Evolutionary conservation across 257 asterid species (phyloP), one percentile per base, ranked within the genome.

Genomic region (Salvia rosmarinus): DNA sequence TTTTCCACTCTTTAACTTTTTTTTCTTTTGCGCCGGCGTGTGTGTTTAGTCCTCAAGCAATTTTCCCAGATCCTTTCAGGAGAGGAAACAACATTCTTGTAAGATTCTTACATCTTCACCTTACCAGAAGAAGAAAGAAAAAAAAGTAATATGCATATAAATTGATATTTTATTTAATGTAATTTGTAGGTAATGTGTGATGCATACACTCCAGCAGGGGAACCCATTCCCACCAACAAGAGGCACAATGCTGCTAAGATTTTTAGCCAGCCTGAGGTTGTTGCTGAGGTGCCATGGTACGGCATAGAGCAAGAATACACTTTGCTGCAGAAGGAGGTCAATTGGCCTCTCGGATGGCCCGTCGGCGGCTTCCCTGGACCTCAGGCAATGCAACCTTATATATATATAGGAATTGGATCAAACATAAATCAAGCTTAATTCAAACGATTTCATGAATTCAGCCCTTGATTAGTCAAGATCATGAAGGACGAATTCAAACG

Each of bases 281-380:
- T 23, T 34, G 77, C 76, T 13, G 88, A 83, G 56, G 90, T 12
- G 10, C 76, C 90, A 21, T 85, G 90, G 90, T 90, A 86, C 9
- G 96, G 96, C 0, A 90, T 89, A 21, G 96, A 89, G 73, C 96
- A 89, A 39, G 95, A 89, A 67, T 89, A 89, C 68, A 89, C 96
- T 32, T 76, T 90, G 77, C 49, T 90, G 64, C 87, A 85, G 75
- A 87, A 85, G 68, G 82, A 83, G 1, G 80, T 83, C 28, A 82
- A 80, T 5, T 90, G 96, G 96, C 96, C 96, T 0, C 13, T 86
- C 1, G 97, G 97, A 6, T 90, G 97, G 97, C 97, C 97, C 0
- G 25, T 75, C 0, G 95, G 95, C 19, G 97, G 97, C 17, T 88
- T 23, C 79, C 97, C 97, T 0, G 97, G 91, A 62, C 97, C 97